Evolutionary conservation across 2,329 filamentous ascomycete species (phyloP).

Genomic region (Pseudogymnoascus destructans): DNA sequence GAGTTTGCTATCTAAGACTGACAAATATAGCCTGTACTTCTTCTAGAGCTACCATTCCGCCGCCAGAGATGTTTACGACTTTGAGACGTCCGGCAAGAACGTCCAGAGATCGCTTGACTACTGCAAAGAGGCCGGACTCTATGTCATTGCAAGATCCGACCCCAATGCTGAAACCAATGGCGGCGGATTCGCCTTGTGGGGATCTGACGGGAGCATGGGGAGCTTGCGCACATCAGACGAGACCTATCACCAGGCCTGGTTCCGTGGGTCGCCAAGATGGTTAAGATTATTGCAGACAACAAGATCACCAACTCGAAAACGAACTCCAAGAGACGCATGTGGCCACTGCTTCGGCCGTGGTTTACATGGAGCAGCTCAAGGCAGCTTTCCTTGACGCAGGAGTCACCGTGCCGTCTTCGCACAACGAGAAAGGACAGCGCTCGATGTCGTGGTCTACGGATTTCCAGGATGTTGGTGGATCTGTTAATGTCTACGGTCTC

Average conservation of each 20-base stretch:
- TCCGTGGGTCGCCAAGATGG: conserved; percentile 35
- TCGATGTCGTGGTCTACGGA: conserved; percentile 39
- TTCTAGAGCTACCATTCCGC: conserved; percentile 38
- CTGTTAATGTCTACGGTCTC: conserved; percentile 37
- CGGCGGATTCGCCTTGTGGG: conserved; percentile 34
- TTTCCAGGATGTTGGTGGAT: conserved; percentile 41
- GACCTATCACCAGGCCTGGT: conserved; percentile 34
- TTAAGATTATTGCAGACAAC: conserved; percentile 35
- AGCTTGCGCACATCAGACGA: conserved; percentile 31
- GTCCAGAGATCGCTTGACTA: conserved; percentile 37
- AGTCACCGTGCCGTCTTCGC: conserved; percentile 35
- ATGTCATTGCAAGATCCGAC: conserved; percentile 37
- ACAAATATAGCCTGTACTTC: conserved; percentile 30
- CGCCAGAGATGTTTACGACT: conserved; percentile 34
- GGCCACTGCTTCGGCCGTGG: conserved; percentile 33
- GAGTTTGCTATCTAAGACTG: not conserved
- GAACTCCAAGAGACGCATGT: conserved; percentile 36
- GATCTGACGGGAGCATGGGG: conserved; percentile 34
- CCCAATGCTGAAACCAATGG: conserved; percentile 40
- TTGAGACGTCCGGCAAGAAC: conserved; percentile 37
- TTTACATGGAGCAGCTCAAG: conserved; percentile 40
- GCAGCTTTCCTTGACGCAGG: conserved; percentile 33
- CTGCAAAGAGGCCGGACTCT: conserved; percentile 38
- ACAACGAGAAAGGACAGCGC: conserved; percentile 39
- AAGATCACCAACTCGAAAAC: conserved; percentile 41